phyloP scores from a whole-genome alignment of 2,329 filamentous ascomycete species.

The Fonsecaea multimorphosa region DNA sequence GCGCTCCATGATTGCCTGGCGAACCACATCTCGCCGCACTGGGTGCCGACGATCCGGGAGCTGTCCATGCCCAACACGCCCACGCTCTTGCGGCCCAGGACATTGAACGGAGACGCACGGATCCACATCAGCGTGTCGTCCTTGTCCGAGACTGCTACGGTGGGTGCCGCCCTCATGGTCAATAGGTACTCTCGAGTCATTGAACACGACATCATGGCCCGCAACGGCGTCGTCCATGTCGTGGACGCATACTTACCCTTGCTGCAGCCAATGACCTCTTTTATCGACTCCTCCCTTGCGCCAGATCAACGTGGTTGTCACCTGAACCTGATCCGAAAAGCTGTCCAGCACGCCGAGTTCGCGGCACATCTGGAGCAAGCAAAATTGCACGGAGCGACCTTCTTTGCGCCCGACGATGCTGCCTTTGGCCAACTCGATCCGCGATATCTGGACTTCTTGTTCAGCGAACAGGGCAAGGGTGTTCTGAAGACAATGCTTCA shows the following conservation, averaged over 20 bases:
- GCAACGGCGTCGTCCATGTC: constrained; percentile 2
- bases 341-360: background rate
- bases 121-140: constrained; percentile 2
- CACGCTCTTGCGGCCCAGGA: background rate
- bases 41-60: constrained; percentile 10
- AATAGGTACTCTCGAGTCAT: background rate
- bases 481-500: background rate
- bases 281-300: background rate
- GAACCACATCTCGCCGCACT: constrained; percentile 10
- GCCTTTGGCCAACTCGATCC: background rate
- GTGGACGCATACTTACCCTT: constrained; percentile 1
- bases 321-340: background rate
- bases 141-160: background rate
- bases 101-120: constrained; percentile 3
- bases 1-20: background rate
- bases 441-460: background rate
- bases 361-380: background rate
- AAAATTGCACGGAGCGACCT: background rate
- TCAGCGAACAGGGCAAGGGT: background rate
- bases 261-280: background rate
- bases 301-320: background rate
- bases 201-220: constrained; percentile 13
- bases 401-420: constrained; percentile 1
- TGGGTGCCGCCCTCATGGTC: background rate
- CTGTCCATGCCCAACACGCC: constrained; percentile 11